phyloP scores from a whole-genome alignment of 2,329 filamentous ascomycete genomes.

The Fusarium tanahbumbuense region DNA sequence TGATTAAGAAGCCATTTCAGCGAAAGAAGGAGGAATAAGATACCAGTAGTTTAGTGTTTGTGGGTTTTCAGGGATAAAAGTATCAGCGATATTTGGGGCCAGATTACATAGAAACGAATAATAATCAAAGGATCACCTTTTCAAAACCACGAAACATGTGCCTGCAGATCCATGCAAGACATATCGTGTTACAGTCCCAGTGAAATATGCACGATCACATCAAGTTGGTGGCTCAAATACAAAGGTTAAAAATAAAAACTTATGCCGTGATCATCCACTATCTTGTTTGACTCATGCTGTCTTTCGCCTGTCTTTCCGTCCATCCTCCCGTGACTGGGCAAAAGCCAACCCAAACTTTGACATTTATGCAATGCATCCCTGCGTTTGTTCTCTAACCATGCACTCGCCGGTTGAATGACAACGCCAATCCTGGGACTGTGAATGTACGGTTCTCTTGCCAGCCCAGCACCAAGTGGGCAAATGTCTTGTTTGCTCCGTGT shows the following conservation, averaged over 20 bases:
- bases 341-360: neutral
- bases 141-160: neutral
- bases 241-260: conserved; percentile 30
- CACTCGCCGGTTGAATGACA: conserved; percentile 8
- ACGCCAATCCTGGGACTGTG: conserved; percentile 1
- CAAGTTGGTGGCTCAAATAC: neutral
- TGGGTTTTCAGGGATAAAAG: neutral
- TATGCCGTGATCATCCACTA: conserved; percentile 29
- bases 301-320: conserved; percentile 11
- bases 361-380: conserved; percentile 6
- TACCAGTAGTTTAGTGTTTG: neutral
- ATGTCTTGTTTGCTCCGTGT: conserved; percentile 29
- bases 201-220: neutral
- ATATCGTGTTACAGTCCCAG: neutral
- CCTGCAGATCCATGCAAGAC: too few relatives aligned
- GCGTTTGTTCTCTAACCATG: conserved; percentile 17
- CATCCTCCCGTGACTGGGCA: conserved; percentile 10
- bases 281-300: conserved; percentile 3
- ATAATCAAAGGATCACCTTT: neutral
- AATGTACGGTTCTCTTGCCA: conserved; percentile 23
- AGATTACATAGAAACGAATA: neutral
- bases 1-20: conserved; percentile 40
- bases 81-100: neutral
- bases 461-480: conserved; percentile 14
- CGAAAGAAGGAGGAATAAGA: conserved; percentile 24